These are phyloP conservation scores for Colletotrichum neosansevieriae DNA, from an alignment of 2,329 filamentous ascomycete species.

Conservation along the genomic window DNA sequence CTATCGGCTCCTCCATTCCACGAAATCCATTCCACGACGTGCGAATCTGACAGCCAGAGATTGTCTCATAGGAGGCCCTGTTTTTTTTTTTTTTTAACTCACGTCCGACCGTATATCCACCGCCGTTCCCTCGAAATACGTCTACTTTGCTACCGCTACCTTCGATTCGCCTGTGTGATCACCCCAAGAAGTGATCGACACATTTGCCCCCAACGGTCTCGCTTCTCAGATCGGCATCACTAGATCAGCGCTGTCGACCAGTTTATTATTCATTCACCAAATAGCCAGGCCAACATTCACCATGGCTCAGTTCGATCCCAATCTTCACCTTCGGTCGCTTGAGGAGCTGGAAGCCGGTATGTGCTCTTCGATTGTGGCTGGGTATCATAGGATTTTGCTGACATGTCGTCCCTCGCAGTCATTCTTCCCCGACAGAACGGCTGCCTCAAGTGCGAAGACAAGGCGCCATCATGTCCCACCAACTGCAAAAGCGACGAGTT, in stretches of 20 bases:
- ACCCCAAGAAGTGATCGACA: slow-evolving; percentile 30
- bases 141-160: slow-evolving; percentile 4
- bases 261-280: slow-evolving; percentile 10
- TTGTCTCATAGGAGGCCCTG: slow-evolving; percentile 6
- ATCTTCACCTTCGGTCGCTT: slow-evolving; percentile 39
- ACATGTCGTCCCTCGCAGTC: slow-evolving; percentile 16
- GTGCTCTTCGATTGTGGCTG: neutral
- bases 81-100: slow-evolving; percentile 16
- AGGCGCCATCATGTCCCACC: slow-evolving; percentile 57
- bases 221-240: slow-evolving; percentile 31
- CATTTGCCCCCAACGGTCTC: slow-evolving; percentile 21
- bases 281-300: neutral
- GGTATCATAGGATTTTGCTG: neutral
- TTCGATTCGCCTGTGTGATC: slow-evolving; percentile 24
- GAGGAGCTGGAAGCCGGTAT: slow-evolving; percentile 40
- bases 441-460: slow-evolving; percentile 61
- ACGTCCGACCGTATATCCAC: slow-evolving; percentile 19
- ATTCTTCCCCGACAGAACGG: slow-evolving; percentile 55
- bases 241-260: slow-evolving; percentile 29
- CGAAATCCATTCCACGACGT: slow-evolving; percentile 30
- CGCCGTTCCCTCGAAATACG: slow-evolving; percentile 13
- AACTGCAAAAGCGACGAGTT: slow-evolving; percentile 54
- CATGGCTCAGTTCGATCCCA: slow-evolving; percentile 39
- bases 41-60: slow-evolving; percentile 12
- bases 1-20: neutral